Conservation (phyloP, 371 early-diverging fungal genomes). For the Dentiscutata heterogama region DNA sequence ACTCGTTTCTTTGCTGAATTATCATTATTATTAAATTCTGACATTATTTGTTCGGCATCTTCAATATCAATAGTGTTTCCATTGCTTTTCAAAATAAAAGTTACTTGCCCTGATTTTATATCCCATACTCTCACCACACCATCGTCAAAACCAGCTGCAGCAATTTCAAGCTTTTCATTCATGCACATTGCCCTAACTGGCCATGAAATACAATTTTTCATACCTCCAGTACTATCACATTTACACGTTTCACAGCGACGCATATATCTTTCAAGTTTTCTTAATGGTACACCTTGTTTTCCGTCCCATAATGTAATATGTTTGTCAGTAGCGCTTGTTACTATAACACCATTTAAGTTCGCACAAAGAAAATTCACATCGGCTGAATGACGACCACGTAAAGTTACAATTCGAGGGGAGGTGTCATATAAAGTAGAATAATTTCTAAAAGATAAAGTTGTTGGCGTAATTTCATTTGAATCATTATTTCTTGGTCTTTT, state of each 20-base stretch:
- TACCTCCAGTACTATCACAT: slow-evolving; percentile 33
- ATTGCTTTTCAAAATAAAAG: slow-evolving; percentile 38
- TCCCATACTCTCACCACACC: slow-evolving; percentile 46
- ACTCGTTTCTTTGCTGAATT: slow-evolving; percentile 21
- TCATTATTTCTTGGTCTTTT: background rate
- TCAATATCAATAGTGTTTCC: too few relatives aligned
- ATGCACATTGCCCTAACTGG: slow-evolving; percentile 40
- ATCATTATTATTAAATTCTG: background rate
- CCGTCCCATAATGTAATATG: slow-evolving; percentile 43
- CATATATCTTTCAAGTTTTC: slow-evolving; percentile 42
- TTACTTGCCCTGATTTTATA: slow-evolving; percentile 37
- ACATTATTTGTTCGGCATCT: slow-evolving; percentile 36
- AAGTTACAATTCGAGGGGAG: slow-evolving; percentile 24
- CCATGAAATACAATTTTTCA: slow-evolving; percentile 45
- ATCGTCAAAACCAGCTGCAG: slow-evolving; percentile 47
- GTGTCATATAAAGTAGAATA: background rate
- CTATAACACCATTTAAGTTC: slow-evolving; percentile 25
- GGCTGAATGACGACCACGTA: slow-evolving; percentile 42
- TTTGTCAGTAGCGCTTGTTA: slow-evolving; percentile 36
- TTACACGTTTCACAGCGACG: slow-evolving; percentile 39
- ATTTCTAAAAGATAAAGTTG: too few relatives aligned
- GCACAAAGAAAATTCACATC: slow-evolving; percentile 40
- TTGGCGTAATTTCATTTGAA: background rate
- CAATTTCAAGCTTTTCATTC: slow-evolving; percentile 35
- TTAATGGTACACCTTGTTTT: slow-evolving; percentile 6